These are phyloP conservation scores for Chrysochromulina parva DNA, from an alignment of 78 protist genomes.

Conservation along the genomic window DNA sequence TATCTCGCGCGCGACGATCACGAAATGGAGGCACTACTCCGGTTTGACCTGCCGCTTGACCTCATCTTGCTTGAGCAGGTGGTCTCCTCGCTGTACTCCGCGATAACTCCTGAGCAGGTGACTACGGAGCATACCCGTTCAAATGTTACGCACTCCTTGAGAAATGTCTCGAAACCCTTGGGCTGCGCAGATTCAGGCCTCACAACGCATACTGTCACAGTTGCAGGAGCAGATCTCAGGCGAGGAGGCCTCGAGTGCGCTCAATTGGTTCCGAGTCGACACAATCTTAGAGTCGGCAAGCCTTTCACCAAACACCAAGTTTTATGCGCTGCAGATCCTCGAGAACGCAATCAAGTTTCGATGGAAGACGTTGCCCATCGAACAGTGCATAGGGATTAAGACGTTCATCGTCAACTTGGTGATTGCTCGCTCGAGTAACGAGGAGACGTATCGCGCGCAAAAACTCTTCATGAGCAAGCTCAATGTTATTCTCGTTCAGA, in stretches of 20 bases:
- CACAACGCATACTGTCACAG: conserved; percentile 65
- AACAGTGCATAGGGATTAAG: conserved; percentile 77
- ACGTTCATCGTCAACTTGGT: conserved; percentile 77
- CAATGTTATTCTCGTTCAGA: conserved; percentile 85
- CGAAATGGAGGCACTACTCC: conserved; percentile 65
- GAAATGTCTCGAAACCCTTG: not conserved
- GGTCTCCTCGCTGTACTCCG: conserved; percentile 44
- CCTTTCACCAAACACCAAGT: conserved; percentile 52
- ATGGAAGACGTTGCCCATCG: conserved; percentile 89
- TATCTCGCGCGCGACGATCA: no score
- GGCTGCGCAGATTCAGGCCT: not conserved
- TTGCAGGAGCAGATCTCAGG: conserved; percentile 84
- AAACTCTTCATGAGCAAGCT: conserved; percentile 66
- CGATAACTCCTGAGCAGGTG: not conserved
- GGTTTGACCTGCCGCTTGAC: conserved; percentile 74
- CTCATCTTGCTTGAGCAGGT: conserved; percentile 64
- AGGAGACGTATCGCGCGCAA: conserved; percentile 34
- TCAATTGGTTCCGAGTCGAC: conserved; percentile 86
- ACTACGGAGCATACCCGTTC: not conserved
- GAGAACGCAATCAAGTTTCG: conserved; percentile 66
- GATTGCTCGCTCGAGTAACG: conserved; percentile 68
- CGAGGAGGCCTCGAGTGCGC: not conserved
- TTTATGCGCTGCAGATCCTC: conserved; percentile 66
- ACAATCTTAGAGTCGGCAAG: conserved; percentile 70
- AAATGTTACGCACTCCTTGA: not conserved